Evolutionary conservation across 202 grass and related monocot genomes (phyloP), one percentile per base, ranked within the genome.

Genomic region (Musa balbisiana): DNA sequence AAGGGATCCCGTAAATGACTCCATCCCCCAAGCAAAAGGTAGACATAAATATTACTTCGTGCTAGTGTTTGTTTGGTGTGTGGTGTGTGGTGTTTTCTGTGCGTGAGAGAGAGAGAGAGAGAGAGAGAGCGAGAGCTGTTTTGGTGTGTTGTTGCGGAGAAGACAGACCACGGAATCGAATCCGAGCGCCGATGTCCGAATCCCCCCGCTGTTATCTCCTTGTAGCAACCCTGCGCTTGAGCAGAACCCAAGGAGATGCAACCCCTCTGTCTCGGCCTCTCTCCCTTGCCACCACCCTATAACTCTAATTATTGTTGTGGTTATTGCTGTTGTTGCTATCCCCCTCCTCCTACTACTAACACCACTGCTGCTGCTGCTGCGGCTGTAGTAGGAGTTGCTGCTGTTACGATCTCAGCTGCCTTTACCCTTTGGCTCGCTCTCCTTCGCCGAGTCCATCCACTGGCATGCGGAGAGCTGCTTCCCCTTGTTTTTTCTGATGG

Each of bases 401-500:
- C 33, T 43, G 33, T 43, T 43, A 43, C 33, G 33, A 43, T 43
- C 33, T 43, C 33, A 43, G 33, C 33, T 43, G 33, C 33, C 33
- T 43, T 43, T 43, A 43, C 33, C 5, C 33, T 43, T 43, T 43
- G 33, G 33, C 33, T 43, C 4, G 33, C 33, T 43, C 73, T 70
- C 21, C 76, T 71, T 25, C 63, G 26, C 49, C 51, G 67, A 55
- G 69, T 59, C 17, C 11, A 52, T 69, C 82, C 24, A 54, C 22
- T 82, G 72, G 84, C 85, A 87, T 87, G 93, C 90, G 80, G 71
- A 80, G 82, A 91, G 86, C 87, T 77, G 63, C 74, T 91, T 92
- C 80, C 70, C 69, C 11, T 97, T 97, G 93, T 92, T 87, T 87
- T 89, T 87, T 92, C 53, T 96, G 89, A 96, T 96, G 92, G 87